Evolutionary conservation across 2,329 filamentous ascomycete genomes (phyloP).

Genomic region (Sporothrix schenckii): DNA sequence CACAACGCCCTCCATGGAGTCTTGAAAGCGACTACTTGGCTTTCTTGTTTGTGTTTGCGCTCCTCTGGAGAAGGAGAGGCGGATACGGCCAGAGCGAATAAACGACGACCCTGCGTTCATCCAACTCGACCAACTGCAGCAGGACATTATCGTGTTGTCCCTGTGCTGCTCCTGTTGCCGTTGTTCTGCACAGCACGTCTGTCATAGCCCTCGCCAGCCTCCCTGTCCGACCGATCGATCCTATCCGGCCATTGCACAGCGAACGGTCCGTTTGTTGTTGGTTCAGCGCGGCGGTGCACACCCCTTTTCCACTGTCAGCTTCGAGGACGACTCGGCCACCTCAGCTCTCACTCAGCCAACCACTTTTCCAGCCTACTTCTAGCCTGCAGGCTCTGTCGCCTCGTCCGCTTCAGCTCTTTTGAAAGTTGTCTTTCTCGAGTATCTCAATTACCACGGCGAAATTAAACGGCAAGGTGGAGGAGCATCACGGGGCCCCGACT

Average conservation of each 20-base stretch:
- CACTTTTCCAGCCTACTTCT: neutral
- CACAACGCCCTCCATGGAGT: slow-evolving; percentile 18
- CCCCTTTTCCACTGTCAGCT: slow-evolving; percentile 10
- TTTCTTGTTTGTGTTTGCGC: neutral
- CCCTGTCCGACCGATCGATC: slow-evolving; percentile 5
- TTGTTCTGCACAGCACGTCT: slow-evolving; percentile 11
- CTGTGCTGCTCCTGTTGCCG: neutral
- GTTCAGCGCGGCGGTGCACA: slow-evolving; percentile 21
- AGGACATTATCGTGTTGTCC: neutral
- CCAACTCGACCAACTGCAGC: neutral
- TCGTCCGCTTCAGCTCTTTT: neutral
- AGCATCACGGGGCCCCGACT: neutral
- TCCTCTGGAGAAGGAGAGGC: neutral
- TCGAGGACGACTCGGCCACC: neutral
- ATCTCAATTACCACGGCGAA: neutral
- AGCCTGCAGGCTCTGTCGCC: neutral
- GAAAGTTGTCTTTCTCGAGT: neutral
- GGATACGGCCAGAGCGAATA: neutral
- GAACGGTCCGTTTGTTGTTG: neutral
- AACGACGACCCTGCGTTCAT: neutral
- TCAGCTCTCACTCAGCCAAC: neutral
- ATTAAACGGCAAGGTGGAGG: neutral
- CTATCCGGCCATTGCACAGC: neutral
- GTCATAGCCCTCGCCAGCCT: slow-evolving; percentile 10
- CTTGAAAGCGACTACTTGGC: neutral